These are phyloP conservation scores for Lactifluus hygrophoroides DNA, from an alignment of 768 basidiomycete species.

Conservation along the genomic window DNA sequence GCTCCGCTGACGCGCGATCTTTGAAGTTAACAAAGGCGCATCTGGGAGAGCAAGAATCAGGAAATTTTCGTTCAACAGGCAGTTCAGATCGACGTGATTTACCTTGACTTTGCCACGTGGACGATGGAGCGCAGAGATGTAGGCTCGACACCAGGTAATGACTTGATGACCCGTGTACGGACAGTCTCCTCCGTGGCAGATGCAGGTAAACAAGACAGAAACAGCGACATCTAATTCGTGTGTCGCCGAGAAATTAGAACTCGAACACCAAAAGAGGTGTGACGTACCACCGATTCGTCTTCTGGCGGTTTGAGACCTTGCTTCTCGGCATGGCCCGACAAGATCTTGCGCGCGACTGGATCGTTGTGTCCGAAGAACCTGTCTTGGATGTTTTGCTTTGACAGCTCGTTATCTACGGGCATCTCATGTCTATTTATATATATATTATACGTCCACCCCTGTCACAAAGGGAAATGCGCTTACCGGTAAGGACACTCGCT, in stretches of 20 bases:
- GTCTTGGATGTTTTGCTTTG: constrained; percentile 91
- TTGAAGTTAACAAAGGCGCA: constrained; percentile 97
- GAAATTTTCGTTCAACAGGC: background rate
- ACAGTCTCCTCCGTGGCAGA: constrained; percentile 65
- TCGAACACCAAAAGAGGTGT: background rate
- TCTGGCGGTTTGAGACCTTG: constrained; percentile 87
- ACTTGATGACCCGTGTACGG: constrained; percentile 60
- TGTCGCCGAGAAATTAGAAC: constrained; percentile 4
- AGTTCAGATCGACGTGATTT: constrained; percentile 11
- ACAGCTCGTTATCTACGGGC: constrained; percentile 70
- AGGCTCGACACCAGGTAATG: constrained; percentile 55
- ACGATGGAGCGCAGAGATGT: constrained; percentile 74
- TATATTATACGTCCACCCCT: too few species aligned
- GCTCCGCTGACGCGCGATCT: constrained; percentile 73
- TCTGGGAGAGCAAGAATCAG: constrained; percentile 31
- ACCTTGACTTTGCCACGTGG: constrained; percentile 76
- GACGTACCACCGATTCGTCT: constrained; percentile 73
- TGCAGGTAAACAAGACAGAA: constrained; percentile 66
- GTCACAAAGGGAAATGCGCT: constrained; percentile 19
- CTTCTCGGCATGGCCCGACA: constrained; percentile 66
- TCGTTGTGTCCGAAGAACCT: constrained; percentile 90
- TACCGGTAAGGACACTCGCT: constrained; percentile 84
- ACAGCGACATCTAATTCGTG: constrained; percentile 65
- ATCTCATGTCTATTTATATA: constrained; percentile 64
- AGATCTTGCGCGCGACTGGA: constrained; percentile 88